A percentile compares a stretch with the other conserved stretches of the same genome.
Evolutionary conservation across 345 rosid genomes (phyloP).

Genomic region (Nephelium lappaceum): DNA sequence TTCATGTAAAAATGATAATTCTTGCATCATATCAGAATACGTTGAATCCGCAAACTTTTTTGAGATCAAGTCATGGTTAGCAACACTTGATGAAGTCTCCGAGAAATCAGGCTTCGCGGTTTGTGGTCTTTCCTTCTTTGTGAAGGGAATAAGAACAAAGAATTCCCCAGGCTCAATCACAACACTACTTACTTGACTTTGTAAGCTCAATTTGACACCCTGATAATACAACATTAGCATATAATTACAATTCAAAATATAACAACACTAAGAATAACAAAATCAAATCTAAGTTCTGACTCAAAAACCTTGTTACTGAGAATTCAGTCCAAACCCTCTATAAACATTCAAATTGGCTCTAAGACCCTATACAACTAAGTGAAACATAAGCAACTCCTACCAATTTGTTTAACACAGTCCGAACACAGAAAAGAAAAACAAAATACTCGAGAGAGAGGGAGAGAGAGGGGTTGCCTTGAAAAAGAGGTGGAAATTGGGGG

Average conservation of each 20-base stretch:
- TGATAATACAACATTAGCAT: constrained; percentile 24
- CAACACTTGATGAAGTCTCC: constrained; percentile 26
- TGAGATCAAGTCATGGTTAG: constrained; percentile 31
- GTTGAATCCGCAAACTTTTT: constrained; percentile 54
- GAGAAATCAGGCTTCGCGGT: constrained; percentile 36
- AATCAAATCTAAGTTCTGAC: neutral
- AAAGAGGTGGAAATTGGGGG: constrained; percentile 74
- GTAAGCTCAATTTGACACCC: constrained; percentile 66
- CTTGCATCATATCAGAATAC: constrained; percentile 62
- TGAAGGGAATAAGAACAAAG: constrained; percentile 64
- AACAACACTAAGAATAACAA: neutral
- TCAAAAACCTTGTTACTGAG: neutral
- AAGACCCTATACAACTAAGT: neutral
- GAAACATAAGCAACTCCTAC: neutral
- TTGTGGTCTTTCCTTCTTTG: constrained; percentile 57
- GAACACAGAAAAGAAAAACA: neutral
- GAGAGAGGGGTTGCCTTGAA: constrained; percentile 54
- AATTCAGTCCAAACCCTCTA: neutral
- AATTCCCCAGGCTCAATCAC: constrained; percentile 51
- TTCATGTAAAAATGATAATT: constrained; percentile 40
- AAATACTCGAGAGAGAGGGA: neutral
- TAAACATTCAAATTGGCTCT: neutral
- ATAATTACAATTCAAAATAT: neutral
- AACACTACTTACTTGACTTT: constrained; percentile 38
- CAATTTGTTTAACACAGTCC: neutral